These are phyloP conservation scores for Colletotrichum musicola DNA, from an alignment of 2,329 filamentous ascomycete species.

Conservation along the genomic window DNA sequence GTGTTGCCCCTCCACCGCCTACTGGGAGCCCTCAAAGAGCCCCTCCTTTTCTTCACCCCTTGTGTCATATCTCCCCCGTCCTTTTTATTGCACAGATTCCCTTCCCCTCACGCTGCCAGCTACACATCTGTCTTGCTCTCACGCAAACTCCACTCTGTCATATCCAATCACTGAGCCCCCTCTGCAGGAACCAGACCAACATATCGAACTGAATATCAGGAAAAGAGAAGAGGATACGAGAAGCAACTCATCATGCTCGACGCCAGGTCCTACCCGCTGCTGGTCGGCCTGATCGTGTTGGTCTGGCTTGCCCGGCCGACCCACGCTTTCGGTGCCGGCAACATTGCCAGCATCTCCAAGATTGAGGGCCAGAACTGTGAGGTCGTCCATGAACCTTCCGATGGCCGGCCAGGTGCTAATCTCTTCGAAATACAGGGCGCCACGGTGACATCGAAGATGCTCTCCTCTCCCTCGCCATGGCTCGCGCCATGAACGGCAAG, in stretches of 20 bases:
- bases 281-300: constrained; percentile 71
- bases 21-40: constrained; percentile 16
- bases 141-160: constrained; percentile 24
- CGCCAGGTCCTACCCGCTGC: constrained; percentile 61
- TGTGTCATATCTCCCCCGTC: constrained; percentile 32
- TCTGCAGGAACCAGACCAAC: constrained; percentile 17
- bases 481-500: constrained; percentile 69
- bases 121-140: background rate
- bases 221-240: constrained; percentile 20
- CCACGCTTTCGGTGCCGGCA: constrained; percentile 87
- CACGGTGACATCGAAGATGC: constrained; percentile 95
- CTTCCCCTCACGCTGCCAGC: constrained; percentile 20
- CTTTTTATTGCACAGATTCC: constrained; percentile 30
- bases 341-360: constrained; percentile 84
- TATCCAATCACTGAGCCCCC: constrained; percentile 27
- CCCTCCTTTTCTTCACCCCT: constrained; percentile 39
- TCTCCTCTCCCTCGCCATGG: constrained; percentile 77
- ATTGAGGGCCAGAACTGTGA: constrained; percentile 86
- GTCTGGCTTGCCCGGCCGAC: constrained; percentile 76
- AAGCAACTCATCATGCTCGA: constrained; percentile 57
- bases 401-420: constrained; percentile 37
- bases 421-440: constrained; percentile 67
- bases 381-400: constrained; percentile 43
- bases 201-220: background rate
- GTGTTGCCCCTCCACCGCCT: constrained; percentile 35